Base-by-base conservation (phyloP, 2,329 filamentous ascomycete genomes). In the Penicillium aurantiogriseum region DNA sequence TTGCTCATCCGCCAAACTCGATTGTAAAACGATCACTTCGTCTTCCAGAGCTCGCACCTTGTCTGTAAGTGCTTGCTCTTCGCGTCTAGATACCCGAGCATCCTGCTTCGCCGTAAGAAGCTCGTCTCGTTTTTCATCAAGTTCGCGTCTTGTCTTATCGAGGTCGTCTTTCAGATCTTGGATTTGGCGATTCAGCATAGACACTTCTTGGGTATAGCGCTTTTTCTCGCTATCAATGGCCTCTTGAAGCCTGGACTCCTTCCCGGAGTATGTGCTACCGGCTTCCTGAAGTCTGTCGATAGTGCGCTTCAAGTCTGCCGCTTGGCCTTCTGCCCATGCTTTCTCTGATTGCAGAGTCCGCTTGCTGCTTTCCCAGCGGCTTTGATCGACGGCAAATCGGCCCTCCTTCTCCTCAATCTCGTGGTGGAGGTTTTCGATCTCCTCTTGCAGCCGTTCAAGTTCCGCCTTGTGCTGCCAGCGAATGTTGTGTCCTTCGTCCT, bases 21-120 rank as follows among this genome's bases (percentile, higher is more conserved):
- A 79, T 70, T 91, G 88, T 15, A 92, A 75, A 29, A 90, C 84
- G 52, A 90, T 86, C n/a, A 91, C 80, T 69, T 92, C 89, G 63
- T 92, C 89, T 69, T 92, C 88, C 21, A 92, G 72, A 8, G 82
- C 81, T 56, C 88, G 84, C 2, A 87, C 79, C 70, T 86, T 90
- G 63, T 89, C 87, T 48, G 80, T 79, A 58, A 90, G 80, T 0
- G 80, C 71, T 62, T 85, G 83, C 68, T 85, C 82, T 62, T 88
- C 85, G 23, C 87, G 80, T 62, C 87, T 84, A 27, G 84, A 83
- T 49, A 88, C 79, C n/a, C 88, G 84, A 9, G 92, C 80, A 55
- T 91, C 86, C 62, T 92, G 88, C 53, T 84, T 85, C 9, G 87
- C 82, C 8, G 79, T 76, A 2, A 87, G 84, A 4, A 92, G 76